phyloP scores from a whole-genome alignment of 2,329 filamentous ascomycete genomes.

The Amphichorda felina region DNA sequence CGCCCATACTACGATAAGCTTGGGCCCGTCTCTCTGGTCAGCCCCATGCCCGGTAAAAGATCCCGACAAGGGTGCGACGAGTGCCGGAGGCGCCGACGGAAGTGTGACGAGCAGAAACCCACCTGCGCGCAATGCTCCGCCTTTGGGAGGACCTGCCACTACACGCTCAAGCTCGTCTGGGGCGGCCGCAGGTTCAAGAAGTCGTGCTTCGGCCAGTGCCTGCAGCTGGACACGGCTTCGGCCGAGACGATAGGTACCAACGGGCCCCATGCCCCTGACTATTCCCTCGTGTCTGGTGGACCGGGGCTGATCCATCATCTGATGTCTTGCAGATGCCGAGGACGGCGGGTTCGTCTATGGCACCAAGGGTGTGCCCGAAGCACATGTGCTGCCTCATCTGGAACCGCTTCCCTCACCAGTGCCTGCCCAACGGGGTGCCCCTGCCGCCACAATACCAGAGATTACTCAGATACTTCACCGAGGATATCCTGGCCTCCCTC shows the following conservation, averaged over 20 bases:
- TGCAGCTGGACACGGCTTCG: neutral
- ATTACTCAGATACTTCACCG: constrained; percentile 12
- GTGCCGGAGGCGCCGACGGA: constrained; percentile 13
- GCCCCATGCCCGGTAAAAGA: constrained; percentile 10
- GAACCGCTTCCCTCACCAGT: too few relatives aligned
- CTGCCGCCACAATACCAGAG: constrained; percentile 11
- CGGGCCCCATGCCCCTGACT: neutral
- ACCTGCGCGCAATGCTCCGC: constrained; percentile 10
- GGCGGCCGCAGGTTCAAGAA: constrained; percentile 5
- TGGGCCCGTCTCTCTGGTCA: too few relatives aligned
- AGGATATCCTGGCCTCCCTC: constrained; percentile 12
- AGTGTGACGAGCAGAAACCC: constrained; percentile 15
- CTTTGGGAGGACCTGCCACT: constrained; percentile 9
- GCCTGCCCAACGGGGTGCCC: constrained; percentile 10
- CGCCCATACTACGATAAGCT: too few relatives aligned
- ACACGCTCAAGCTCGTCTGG: constrained; percentile 13
- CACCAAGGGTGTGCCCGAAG: too few relatives aligned
- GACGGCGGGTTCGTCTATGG: neutral
- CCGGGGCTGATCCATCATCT: neutral
- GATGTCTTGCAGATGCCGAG: neutral
- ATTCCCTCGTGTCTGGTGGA: neutral
- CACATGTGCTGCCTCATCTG: too few relatives aligned
- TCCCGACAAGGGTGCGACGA: constrained; percentile 15
- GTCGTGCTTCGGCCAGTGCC: constrained; percentile 1
- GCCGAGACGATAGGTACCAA: neutral